phyloP scores from a whole-genome alignment of 331 rosid genomes.

The Phaseolus coccineus region DNA sequence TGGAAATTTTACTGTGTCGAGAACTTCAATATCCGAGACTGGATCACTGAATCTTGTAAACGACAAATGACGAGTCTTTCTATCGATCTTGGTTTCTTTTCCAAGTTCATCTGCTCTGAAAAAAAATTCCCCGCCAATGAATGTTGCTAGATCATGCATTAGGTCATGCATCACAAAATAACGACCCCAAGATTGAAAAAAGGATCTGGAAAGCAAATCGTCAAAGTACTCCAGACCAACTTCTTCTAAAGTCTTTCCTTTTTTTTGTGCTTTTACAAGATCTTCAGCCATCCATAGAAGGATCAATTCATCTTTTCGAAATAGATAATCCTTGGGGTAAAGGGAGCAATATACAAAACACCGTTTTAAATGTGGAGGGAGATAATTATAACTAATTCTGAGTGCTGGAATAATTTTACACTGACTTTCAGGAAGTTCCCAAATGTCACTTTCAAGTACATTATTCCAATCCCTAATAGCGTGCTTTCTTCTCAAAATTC shows the following conservation, averaged over 20 bases:
- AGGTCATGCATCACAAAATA: slow-evolving; percentile 33
- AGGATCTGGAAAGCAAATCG: slow-evolving; percentile 12
- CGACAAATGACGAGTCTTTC: slow-evolving; percentile 32
- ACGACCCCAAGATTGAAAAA: background rate
- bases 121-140: slow-evolving; percentile 26
- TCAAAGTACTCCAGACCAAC: background rate
- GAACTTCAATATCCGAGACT: background rate
- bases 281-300: background rate
- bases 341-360: too few species aligned
- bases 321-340: background rate
- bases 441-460: too few species aligned
- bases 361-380: too few species aligned
- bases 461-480: background rate
- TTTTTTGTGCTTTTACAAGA: background rate
- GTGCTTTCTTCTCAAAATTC: background rate
- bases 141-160: slow-evolving; percentile 27
- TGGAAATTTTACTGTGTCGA: background rate
- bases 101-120: slow-evolving; percentile 14
- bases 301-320: background rate
- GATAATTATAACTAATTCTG: too few species aligned
- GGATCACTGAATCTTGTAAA: background rate
- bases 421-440: too few species aligned
- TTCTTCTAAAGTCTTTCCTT: background rate
- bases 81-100: background rate
- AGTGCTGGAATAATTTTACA: too few species aligned